phyloP scores from a whole-genome alignment of 1,284 basidiomycete genomes.

The Mycosarcoma maydis region DNA sequence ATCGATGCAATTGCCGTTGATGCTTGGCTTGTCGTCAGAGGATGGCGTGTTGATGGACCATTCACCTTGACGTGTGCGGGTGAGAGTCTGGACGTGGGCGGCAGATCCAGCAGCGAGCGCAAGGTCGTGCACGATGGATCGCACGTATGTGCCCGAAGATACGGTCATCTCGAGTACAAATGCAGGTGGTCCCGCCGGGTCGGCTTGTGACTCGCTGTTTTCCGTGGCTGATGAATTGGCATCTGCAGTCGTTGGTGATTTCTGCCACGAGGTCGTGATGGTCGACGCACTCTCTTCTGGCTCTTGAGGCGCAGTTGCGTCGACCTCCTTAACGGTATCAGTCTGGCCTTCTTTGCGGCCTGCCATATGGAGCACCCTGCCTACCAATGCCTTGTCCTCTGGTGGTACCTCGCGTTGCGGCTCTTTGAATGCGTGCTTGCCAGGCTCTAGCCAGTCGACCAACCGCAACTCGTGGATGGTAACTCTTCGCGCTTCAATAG shows the following conservation, averaged over 20 bases:
- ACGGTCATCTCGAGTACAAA: conserved; percentile 64
- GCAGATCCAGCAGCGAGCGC: conserved; percentile 54
- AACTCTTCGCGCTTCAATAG: conserved; percentile 87
- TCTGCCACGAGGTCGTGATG: conserved; percentile 11
- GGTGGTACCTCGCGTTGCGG: conserved; percentile 54
- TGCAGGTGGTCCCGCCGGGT: conserved; percentile 41
- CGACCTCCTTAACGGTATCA: conserved; percentile 38
- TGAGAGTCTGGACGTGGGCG: conserved; percentile 63
- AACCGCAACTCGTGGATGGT: conserved; percentile 83
- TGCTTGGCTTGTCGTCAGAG: not conserved
- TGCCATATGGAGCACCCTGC: conserved; percentile 53
- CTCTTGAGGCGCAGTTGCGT: too few species aligned
- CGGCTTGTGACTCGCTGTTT: not conserved
- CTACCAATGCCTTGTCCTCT: conserved; percentile 57
- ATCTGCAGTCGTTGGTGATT: not conserved
- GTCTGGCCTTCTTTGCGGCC: conserved; percentile 41
- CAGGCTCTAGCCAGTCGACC: conserved; percentile 61
- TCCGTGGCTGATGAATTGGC: conserved; percentile 8
- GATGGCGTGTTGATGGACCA: conserved; percentile 44
- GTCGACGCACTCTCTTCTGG: too few species aligned
- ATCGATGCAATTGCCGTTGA: conserved; percentile 58
- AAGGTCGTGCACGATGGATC: conserved; percentile 65
- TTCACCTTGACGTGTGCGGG: conserved; percentile 61
- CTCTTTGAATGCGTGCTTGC: conserved; percentile 51
- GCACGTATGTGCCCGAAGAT: conserved; percentile 65